A percentile compares a stretch with the other conserved stretches of the same genome.
Conservation (phyloP, 2,329 filamentous ascomycete genomes). For the Cladophialophora chaetospira region DNA sequence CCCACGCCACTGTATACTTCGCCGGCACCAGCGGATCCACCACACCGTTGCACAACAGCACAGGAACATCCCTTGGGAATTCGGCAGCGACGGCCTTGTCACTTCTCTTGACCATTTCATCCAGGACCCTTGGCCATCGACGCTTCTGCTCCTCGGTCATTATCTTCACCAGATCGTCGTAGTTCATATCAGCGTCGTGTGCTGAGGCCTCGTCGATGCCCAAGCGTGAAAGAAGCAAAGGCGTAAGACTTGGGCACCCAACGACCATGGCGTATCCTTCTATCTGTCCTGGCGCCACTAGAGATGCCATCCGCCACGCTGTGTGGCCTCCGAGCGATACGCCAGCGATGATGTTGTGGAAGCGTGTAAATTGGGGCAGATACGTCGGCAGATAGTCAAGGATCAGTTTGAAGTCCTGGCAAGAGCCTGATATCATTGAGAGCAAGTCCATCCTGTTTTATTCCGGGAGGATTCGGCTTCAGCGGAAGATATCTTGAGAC, state of each 20-base stretch:
- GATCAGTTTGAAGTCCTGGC: constrained; percentile 8
- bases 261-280: constrained; percentile 2
- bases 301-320: constrained; percentile 2
- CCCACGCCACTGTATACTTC: constrained; percentile 1
- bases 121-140: neutral
- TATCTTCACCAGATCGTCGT: neutral
- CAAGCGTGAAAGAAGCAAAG: neutral
- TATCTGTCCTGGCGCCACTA: neutral
- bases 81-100: neutral
- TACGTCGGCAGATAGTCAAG: constrained; percentile 9
- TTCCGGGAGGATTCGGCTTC: neutral
- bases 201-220: neutral
- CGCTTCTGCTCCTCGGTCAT: constrained; percentile 5
- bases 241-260: neutral
- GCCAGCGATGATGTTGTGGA: constrained; percentile 9
- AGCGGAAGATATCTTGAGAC: too few relatives aligned
- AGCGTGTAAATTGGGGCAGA: constrained; percentile 2
- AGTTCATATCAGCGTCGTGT: neutral
- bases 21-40: constrained; percentile 1
- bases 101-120: neutral
- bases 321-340: constrained; percentile 4
- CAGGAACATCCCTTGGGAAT: neutral
- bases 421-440: constrained; percentile 2
- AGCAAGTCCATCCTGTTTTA: constrained; percentile 4
- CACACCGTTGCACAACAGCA: constrained; percentile 1